Evolutionary conservation across 208 protist species (phyloP).

Genomic region (Trypanosomatidae sp.): DNA sequence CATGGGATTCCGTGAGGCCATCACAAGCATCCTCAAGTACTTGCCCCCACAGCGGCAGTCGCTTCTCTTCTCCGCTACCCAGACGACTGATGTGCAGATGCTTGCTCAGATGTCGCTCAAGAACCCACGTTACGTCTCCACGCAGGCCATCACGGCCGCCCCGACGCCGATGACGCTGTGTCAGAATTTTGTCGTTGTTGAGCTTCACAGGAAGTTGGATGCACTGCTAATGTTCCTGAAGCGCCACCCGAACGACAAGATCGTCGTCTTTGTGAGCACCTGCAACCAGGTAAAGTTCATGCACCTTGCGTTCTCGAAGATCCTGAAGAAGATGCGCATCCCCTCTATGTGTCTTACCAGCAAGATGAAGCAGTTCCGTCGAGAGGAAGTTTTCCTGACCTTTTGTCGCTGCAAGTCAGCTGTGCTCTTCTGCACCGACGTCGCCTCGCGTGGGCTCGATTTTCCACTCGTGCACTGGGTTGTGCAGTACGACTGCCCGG

Average conservation of each 20-base stretch:
- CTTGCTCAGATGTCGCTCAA: constrained; percentile 91
- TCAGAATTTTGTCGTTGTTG: constrained; percentile 94
- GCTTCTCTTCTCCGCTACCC: constrained; percentile 99
- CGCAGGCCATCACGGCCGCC: constrained; percentile 81
- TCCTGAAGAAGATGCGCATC: constrained; percentile 92
- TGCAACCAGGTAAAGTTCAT: constrained; percentile 97
- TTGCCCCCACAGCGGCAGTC: constrained; percentile 94
- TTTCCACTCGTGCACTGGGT: constrained; percentile 99
- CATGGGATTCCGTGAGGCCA: constrained; percentile 95
- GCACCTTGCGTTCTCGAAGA: constrained; percentile 89
- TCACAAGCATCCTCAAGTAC: constrained; percentile 95
- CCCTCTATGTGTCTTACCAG: constrained; percentile 92
- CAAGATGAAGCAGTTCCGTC: constrained; percentile 94
- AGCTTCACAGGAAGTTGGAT: constrained; percentile 96
- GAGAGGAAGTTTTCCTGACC: constrained; percentile 90
- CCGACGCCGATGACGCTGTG: constrained; percentile 91
- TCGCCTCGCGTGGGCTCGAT: constrained; percentile 98
- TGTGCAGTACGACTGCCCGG: constrained; percentile 98
- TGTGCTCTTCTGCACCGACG: constrained; percentile 98
- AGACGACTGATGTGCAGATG: constrained; percentile 96
- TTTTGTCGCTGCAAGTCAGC: constrained; percentile 88
- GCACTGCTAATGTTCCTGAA: constrained; percentile 98
- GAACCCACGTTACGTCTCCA: constrained; percentile 95
- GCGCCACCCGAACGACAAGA: constrained; percentile 95
- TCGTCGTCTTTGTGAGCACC: constrained; percentile 98